Conservation (phyloP, 441 rosid genomes). For the Manihot esculenta region DNA sequence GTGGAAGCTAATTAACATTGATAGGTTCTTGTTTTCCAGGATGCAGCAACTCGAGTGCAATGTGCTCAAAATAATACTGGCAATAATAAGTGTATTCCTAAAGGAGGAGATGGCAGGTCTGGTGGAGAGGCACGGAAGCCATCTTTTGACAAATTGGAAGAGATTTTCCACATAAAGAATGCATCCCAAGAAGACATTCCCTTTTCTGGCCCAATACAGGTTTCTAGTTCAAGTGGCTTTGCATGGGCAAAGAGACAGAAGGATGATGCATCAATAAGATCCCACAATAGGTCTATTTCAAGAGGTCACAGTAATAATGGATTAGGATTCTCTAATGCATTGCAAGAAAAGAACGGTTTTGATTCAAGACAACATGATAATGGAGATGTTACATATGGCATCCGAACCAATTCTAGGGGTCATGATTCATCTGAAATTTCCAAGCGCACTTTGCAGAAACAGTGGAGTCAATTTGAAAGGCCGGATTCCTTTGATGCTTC, state of each 20-base stretch:
- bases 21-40: too few species aligned
- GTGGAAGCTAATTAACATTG: constrained; percentile 17
- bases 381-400: constrained; percentile 34
- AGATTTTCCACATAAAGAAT: constrained; percentile 70
- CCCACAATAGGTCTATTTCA: constrained; percentile 65
- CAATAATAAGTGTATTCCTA: constrained; percentile 33
- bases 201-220: constrained; percentile 80
- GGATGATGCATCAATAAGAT: constrained; percentile 52
- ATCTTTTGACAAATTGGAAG: constrained; percentile 49
- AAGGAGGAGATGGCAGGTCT: constrained; percentile 40
- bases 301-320: constrained; percentile 56
- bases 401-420: constrained; percentile 50
- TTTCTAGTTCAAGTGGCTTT: constrained; percentile 84
- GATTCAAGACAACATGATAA: constrained; percentile 52
- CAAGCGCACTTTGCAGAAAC: constrained; percentile 59
- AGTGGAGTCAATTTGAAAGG: constrained; percentile 78
- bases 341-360: constrained; percentile 42
- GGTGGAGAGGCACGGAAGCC: constrained; percentile 47
- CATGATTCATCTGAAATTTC: constrained; percentile 55
- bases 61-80: constrained; percentile 36
- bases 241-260: constrained; percentile 83
- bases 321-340: constrained; percentile 47
- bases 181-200: constrained; percentile 85
- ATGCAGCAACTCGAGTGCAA: constrained; percentile 34
- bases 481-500: constrained; percentile 89